Conservation (phyloP, 1,284 basidiomycete genomes). For the Sanghuangporus baumii region DNA sequence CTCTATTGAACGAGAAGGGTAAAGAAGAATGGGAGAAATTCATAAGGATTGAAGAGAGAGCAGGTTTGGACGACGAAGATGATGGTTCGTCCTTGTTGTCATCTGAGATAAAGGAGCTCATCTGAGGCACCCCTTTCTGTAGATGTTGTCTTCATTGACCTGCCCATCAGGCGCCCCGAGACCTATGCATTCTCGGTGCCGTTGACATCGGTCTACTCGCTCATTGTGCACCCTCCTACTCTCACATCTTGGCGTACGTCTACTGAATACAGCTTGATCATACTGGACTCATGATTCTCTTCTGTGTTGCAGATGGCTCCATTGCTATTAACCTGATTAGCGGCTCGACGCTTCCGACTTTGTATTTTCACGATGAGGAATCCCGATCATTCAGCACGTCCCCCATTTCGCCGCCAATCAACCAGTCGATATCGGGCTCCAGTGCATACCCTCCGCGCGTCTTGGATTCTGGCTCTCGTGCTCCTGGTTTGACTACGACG, state of each 20-base stretch:
- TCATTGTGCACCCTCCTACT: conserved; percentile 80
- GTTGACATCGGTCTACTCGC: conserved; percentile 83
- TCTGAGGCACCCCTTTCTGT: conserved; percentile 1
- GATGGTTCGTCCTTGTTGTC: conserved; percentile 44
- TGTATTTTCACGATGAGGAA: conserved; percentile 97
- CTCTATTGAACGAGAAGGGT: conserved; percentile 70
- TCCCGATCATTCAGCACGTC: conserved; percentile 68
- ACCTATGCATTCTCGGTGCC: conserved; percentile 95
- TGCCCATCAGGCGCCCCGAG: conserved; percentile 71
- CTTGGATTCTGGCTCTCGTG: conserved; percentile 25
- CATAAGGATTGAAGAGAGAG: conserved; percentile 69
- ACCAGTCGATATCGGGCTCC: conserved; percentile 25
- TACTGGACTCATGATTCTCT: not conserved
- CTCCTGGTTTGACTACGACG: conserved; percentile 30
- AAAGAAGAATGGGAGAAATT: conserved; percentile 81
- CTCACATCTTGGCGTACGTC: conserved; percentile 84
- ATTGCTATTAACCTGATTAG: conserved; percentile 82
- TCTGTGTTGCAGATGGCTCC: conserved; percentile 54
- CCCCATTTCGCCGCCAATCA: conserved; percentile 33
- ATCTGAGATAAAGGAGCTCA: not conserved
- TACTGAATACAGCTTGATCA: conserved; percentile 13
- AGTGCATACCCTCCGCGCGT: conserved; percentile 57
- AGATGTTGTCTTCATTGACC: conserved; percentile 77
- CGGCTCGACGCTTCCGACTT: conserved; percentile 83
- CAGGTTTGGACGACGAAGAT: conserved; percentile 56